Conservation (phyloP, 1,284 basidiomycete genomes). For the Ceratobasidium sp. region DNA sequence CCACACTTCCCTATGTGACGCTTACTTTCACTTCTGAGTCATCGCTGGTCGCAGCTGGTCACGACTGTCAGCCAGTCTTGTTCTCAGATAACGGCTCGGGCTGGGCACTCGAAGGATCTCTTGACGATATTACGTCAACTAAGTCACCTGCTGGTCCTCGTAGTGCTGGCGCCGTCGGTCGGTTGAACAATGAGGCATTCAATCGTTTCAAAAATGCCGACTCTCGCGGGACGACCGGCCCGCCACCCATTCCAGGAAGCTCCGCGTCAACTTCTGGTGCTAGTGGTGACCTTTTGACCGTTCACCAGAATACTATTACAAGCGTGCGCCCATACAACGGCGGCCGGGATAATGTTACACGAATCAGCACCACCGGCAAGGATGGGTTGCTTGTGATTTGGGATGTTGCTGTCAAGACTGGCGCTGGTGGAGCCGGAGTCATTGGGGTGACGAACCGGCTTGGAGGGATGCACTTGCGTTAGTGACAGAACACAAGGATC, state of each 20-base stretch:
- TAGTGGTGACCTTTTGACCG: constrained; percentile 71
- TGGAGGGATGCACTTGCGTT: constrained; percentile 60
- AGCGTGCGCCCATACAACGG: constrained; percentile 78
- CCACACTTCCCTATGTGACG: constrained; percentile 81
- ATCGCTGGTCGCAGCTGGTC: constrained; percentile 87
- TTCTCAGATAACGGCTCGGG: constrained; percentile 74
- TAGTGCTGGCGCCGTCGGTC: constrained; percentile 64
- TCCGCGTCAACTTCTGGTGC: constrained; percentile 39
- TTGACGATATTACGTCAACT: constrained; percentile 72
- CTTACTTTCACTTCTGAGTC: constrained; percentile 86
- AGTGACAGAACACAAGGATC: constrained; percentile 16
- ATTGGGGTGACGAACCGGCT: constrained; percentile 51
- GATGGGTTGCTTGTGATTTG: constrained; percentile 95
- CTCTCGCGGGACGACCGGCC: constrained; percentile 73
- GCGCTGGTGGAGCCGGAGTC: constrained; percentile 36
- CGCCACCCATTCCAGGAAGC: constrained; percentile 48
- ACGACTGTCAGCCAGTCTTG: constrained; percentile 95
- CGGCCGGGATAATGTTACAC: constrained; percentile 66
- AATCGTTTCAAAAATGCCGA: constrained; percentile 95
- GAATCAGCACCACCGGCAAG: constrained; percentile 91
- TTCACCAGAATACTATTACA: constrained; percentile 99
- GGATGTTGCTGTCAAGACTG: constrained; percentile 68
- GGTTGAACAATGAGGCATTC: constrained; percentile 94
- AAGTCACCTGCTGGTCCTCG: constrained; percentile 50
- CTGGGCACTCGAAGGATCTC: constrained; percentile 79